Conservation (phyloP, 2,329 filamentous ascomycete species). For the Aspergillus sp. region DNA sequence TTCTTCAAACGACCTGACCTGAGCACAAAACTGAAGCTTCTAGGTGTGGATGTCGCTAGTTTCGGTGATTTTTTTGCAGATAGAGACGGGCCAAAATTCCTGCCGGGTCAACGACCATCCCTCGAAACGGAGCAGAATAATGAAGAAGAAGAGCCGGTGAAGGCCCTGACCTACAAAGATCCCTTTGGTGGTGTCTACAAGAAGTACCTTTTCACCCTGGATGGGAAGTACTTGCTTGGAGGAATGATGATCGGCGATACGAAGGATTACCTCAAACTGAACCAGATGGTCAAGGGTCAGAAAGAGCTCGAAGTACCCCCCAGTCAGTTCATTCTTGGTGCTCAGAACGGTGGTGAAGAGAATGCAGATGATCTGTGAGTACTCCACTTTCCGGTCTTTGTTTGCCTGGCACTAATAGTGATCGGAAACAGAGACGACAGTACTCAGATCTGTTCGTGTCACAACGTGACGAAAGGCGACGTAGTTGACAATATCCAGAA, state of each 20-base stretch:
- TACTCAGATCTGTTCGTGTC: conserved; percentile 85
- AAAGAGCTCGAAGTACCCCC: conserved; percentile 72
- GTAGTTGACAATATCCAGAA: conserved; percentile 66
- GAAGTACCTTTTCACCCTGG: conserved; percentile 83
- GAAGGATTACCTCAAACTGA: conserved; percentile 80
- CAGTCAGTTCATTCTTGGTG: conserved; percentile 74
- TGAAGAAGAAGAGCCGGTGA: conserved; percentile 54
- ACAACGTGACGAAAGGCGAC: conserved; percentile 85
- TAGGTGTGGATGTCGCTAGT: conserved; percentile 85
- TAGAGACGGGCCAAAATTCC: conserved; percentile 66
- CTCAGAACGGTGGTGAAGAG: conserved; percentile 66
- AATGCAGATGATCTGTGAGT: conserved; percentile 63
- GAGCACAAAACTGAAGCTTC: conserved; percentile 83
- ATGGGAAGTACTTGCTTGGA: conserved; percentile 85
- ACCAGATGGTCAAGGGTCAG: conserved; percentile 78
- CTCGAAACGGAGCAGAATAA: conserved; percentile 34
- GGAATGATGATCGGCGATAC: conserved; percentile 98
- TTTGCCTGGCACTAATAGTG: background rate
- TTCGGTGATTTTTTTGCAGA: conserved; percentile 94
- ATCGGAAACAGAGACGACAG: conserved; percentile 55
- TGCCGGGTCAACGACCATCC: conserved; percentile 53
- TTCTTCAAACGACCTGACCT: conserved; percentile 76
- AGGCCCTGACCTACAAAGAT: conserved; percentile 80
- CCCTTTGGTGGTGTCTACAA: conserved; percentile 87
- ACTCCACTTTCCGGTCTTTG: background rate